phyloP scores from a whole-genome alignment of 306 rosid species.

The Ceratonia siliqua region DNA sequence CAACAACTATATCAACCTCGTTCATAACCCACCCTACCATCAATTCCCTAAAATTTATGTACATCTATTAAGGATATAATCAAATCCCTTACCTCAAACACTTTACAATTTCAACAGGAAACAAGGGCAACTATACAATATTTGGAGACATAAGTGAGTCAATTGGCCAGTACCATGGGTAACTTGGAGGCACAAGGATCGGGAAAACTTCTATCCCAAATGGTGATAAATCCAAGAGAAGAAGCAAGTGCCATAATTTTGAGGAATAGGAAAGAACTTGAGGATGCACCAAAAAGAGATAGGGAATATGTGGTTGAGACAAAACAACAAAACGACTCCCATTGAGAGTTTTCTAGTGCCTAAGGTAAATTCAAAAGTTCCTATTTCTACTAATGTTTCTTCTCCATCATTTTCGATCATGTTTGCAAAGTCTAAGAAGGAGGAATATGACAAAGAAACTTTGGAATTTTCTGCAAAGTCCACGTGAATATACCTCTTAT shows the following conservation, averaged over 20 bases:
- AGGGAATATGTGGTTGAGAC: background rate
- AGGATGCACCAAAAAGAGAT: background rate
- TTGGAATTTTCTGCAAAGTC: background rate
- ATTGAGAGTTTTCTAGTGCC: no score
- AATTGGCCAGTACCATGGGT: background rate
- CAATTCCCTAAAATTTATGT: no score
- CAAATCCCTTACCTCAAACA: background rate
- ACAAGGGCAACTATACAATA: background rate
- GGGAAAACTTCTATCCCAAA: background rate
- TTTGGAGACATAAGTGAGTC: background rate
- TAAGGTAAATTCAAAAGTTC: no score
- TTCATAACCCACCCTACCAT: no score
- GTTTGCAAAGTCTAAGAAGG: background rate
- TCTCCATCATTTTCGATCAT: background rate
- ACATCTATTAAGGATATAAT: background rate
- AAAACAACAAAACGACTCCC: no score
- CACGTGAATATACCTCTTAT: background rate
- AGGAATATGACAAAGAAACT: no score
- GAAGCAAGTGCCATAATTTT: background rate
- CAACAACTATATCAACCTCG: no score
- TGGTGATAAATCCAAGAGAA: background rate
- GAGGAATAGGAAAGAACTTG: background rate
- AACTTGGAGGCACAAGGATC: background rate
- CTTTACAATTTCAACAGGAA: no score
- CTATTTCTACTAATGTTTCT: background rate